Percentiles rank a stretch among this genome's conserved stretches.
These are phyloP conservation scores for Suillus subluteus DNA, from an alignment of 768 basidiomycete species.

Conservation along the genomic window DNA sequence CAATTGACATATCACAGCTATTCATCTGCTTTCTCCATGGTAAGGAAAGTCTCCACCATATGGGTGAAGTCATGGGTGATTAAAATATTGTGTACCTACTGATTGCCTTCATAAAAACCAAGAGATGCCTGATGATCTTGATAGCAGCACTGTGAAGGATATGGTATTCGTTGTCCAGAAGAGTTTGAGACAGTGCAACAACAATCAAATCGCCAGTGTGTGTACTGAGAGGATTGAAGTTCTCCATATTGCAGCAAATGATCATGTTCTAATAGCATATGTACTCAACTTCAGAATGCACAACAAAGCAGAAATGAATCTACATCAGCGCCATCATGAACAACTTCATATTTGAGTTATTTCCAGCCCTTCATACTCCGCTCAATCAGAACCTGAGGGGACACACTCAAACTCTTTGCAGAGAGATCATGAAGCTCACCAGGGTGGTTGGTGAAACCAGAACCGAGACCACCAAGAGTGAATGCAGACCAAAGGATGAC, in stretches of 20 bases:
- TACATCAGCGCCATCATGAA: conserved; percentile 96
- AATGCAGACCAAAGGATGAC: conserved; percentile 97
- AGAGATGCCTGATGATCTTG: conserved; percentile 91
- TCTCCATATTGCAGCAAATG: conserved; percentile 99
- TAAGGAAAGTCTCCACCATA: no score
- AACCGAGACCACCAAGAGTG: conserved; percentile 97
- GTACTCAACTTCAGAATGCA: conserved; percentile 20
- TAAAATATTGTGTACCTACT: no score
- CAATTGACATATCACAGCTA: no score
- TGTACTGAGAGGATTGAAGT: conserved; percentile 98
- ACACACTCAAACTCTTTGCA: conserved; percentile 87
- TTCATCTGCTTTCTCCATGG: no score
- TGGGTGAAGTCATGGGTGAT: no score
- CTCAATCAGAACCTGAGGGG: conserved; percentile 96
- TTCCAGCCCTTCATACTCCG: conserved; percentile 99
- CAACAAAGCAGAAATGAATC: conserved; percentile 35
- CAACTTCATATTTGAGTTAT: conserved; percentile 98
- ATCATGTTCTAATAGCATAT: conserved; percentile 81
- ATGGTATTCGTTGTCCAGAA: conserved; percentile 98
- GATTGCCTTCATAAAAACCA: no score
- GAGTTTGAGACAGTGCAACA: conserved; percentile 96
- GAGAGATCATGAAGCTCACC: conserved; percentile 94
- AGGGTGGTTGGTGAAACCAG: conserved; percentile 94
- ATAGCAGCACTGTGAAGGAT: conserved; percentile 98
- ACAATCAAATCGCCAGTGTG: conserved; percentile 99